Evolutionary conservation across 345 rosid genomes (phyloP), one percentile per base, ranked within the genome.

Genomic region (Odontarrhena argentea): DNA sequence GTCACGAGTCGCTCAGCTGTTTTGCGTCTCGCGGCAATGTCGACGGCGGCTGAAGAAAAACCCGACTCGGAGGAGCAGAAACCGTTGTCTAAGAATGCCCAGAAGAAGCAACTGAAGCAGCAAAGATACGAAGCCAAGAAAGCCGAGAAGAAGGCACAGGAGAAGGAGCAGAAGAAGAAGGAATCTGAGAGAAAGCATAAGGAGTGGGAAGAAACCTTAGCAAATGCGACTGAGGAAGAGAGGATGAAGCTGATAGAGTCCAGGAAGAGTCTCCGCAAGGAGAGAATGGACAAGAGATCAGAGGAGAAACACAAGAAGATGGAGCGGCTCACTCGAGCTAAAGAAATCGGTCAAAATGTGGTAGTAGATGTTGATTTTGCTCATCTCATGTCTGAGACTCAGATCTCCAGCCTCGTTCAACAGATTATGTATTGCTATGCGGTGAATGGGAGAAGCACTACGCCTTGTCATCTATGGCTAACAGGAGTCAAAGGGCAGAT

Each of bases 351-450:
- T 11, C 97, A 83, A 44, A 86, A 83, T 63, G 69, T 94, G 18
- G 88, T 91, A n/a, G 53, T 94, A 8, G 97, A 94, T 71, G 89
- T 91, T 8, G 96, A 86, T 34, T 91, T 94, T 63, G 69, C 86
- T 7, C 81, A 88, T 71, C 96, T 91, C 69, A 88, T 88, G 96
- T 83, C 89, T 4, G 42, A 76, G 18, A 62, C 75, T 3, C 96
- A 94, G 70, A 91, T 91, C 68, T 92, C 84, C 48, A 88, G 96
- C 77, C 93, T 94, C 26, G 88, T 90, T 70, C 97, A 91, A 66
- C 97, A 91, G 99, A 80, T 94, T 38, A 91, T 88, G 93, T 89
- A 87, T 70, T 91, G 99, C 63, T 94, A 94, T 70, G 96, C 97
- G 4, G 87, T 83, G 59, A 94, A 91, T 65, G 86, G 96, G 54